A percentile compares a stretch with the other conserved stretches of the same genome.
Evolutionary conservation across 306 rosid genomes (phyloP).

Genomic region (Betula pendula): DNA sequence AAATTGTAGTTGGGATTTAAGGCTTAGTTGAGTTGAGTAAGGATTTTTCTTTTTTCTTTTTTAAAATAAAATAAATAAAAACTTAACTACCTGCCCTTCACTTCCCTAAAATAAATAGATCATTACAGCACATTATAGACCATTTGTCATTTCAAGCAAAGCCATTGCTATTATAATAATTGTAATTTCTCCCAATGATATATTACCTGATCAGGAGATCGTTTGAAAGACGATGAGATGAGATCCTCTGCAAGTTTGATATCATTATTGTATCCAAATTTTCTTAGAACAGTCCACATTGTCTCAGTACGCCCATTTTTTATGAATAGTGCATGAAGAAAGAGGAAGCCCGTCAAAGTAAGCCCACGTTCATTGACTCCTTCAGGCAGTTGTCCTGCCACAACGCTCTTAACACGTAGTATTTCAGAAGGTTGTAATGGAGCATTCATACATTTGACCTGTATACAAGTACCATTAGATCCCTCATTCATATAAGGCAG

Average conservation of each 20-base stretch:
- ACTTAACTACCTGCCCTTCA: neutral
- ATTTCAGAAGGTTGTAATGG: conserved; percentile 96
- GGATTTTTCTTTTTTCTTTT: neutral
- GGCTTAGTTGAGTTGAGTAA: neutral
- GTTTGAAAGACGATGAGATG: conserved; percentile 61
- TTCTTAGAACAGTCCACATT: conserved; percentile 95
- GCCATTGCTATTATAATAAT: neutral
- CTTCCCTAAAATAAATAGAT: conserved; percentile 4
- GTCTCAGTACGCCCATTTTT: conserved; percentile 96
- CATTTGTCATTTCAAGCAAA: neutral
- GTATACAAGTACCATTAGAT: conserved; percentile 36
- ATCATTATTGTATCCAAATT: conserved; percentile 92
- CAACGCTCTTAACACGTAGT: conserved; percentile 83
- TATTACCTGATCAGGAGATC: conserved; percentile 81
- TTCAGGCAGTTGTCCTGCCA: conserved; percentile 84
- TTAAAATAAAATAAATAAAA: no score
- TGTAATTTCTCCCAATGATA: neutral
- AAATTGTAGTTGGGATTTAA: neutral
- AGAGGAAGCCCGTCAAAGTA: conserved; percentile 93
- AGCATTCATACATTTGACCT: conserved; percentile 98
- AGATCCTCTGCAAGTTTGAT: conserved; percentile 84
- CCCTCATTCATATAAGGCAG: conserved; percentile 7
- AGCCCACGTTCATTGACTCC: conserved; percentile 98
- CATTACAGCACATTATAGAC: neutral
- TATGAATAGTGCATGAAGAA: conserved; percentile 95